Evolutionary conservation across 495 filamentous ascomycete genomes (phyloP).

Genomic region (Aspergillus ostianus): DNA sequence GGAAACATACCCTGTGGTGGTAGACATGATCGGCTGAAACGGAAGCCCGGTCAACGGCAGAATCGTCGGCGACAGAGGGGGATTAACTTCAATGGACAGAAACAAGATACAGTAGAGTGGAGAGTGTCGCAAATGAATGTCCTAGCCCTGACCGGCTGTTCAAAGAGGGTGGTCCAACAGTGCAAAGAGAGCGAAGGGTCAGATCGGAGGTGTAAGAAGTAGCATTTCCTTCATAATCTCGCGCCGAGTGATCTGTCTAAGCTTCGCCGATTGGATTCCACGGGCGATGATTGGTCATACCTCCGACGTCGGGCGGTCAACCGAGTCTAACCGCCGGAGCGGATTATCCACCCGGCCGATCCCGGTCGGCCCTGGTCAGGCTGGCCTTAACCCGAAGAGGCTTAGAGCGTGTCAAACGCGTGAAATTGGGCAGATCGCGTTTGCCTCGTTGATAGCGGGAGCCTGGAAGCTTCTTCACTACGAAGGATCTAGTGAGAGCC

Average conservation of each 20-base stretch:
- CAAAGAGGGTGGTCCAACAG: not conserved
- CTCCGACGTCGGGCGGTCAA: conserved; percentile 14
- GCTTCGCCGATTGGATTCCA: conserved; percentile 11
- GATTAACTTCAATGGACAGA: not conserved
- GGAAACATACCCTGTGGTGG: conserved; percentile 48
- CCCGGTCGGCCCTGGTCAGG: conserved; percentile 9
- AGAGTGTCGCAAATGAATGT: not conserved
- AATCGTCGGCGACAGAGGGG: not conserved
- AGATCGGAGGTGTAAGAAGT: conserved; percentile 1
- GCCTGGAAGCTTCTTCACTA: not conserved
- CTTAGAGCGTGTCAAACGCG: not conserved
- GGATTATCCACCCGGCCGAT: conserved; percentile 14
- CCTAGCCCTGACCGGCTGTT: not conserved
- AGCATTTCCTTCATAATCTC: not conserved
- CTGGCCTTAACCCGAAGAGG: not conserved
- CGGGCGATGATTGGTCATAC: conserved; percentile 5
- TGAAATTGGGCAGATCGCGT: not conserved
- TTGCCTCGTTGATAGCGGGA: not conserved
- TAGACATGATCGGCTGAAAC: conserved; percentile 41
- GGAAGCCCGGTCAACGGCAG: conserved; percentile 19
- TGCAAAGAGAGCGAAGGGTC: not conserved
- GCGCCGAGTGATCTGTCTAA: not conserved
- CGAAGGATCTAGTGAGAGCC: no score
- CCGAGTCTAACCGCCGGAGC: conserved; percentile 22
- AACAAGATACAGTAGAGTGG: not conserved